These are phyloP conservation scores for Apiospora sp. DNA, from an alignment of 2,329 filamentous ascomycete species.

Conservation along the genomic window DNA sequence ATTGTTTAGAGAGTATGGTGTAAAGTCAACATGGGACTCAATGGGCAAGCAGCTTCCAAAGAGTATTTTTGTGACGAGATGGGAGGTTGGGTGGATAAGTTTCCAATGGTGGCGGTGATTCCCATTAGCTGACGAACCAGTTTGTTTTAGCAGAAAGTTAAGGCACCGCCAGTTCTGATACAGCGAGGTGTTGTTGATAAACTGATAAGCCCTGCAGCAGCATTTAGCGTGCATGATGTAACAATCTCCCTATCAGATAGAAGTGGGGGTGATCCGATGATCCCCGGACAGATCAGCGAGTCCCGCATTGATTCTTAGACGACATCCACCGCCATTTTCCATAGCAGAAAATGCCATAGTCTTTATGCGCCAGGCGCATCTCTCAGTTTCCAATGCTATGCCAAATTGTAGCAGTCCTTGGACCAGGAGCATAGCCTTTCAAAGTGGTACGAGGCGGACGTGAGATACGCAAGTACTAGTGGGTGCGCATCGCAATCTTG, in stretches of 20 bases:
- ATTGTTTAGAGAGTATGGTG: slow-evolving; percentile 54
- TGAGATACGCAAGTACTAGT: background rate
- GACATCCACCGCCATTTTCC: background rate
- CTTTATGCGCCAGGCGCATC: background rate
- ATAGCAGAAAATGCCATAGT: background rate
- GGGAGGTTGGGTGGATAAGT: background rate
- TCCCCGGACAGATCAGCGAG: slow-evolving; percentile 3
- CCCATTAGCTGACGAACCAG: background rate
- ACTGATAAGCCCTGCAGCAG: background rate
- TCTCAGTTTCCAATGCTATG: background rate
- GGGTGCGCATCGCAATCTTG: too few relatives aligned
- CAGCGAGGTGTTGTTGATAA: slow-evolving; percentile 7
- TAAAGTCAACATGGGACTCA: background rate
- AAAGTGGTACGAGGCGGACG: background rate
- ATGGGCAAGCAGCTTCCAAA: background rate
- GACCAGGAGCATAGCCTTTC: background rate
- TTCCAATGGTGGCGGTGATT: background rate
- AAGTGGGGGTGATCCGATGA: background rate
- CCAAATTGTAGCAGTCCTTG: background rate
- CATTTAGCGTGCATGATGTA: slow-evolving; percentile 16
- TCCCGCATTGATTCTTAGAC: slow-evolving; percentile 15
- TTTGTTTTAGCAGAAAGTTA: slow-evolving; percentile 5
- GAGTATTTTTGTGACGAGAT: background rate
- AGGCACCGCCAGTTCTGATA: background rate
- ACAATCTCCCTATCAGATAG: background rate